Evolutionary conservation across 306 rosid genomes (phyloP).

Genomic region (Rubus parviflorus): DNA sequence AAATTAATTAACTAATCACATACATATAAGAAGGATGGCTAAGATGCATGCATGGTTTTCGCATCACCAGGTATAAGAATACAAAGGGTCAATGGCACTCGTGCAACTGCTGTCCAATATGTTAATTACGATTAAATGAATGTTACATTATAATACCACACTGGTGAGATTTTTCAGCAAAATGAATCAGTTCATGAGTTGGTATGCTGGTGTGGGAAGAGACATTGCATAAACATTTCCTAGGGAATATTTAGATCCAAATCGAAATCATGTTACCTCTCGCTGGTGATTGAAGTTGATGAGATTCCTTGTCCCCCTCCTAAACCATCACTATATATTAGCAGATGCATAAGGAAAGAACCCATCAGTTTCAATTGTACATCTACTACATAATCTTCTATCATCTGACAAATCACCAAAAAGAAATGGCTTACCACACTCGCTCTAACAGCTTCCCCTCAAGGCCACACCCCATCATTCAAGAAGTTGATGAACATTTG

Average conservation of each 20-base stretch:
- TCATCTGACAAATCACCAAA: background rate
- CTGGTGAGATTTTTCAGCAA: background rate
- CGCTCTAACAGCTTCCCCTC: slow-evolving; percentile 51
- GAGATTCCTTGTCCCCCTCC: slow-evolving; percentile 37
- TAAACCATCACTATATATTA: background rate
- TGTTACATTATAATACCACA: background rate
- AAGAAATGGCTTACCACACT: slow-evolving; percentile 25
- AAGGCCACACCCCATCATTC: slow-evolving; percentile 36
- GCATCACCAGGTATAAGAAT: no score
- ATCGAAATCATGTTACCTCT: slow-evolving; percentile 22
- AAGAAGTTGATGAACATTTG: slow-evolving; percentile 35
- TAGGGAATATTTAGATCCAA: slow-evolving; percentile 18
- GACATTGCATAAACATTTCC: slow-evolving; percentile 27
- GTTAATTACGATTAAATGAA: background rate
- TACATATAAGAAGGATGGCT: no score
- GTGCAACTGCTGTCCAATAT: background rate
- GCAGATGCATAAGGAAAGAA: slow-evolving; percentile 7
- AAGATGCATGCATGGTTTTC: no score
- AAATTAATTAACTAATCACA: no score
- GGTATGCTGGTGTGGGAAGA: slow-evolving; percentile 30
- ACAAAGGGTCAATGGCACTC: background rate
- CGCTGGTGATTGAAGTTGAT: slow-evolving; percentile 7
- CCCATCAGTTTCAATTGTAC: slow-evolving; percentile 10
- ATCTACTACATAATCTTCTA: background rate
- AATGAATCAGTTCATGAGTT: slow-evolving; percentile 17